Evolutionary conservation across 108 stramenopile genomes (phyloP).

Genomic region (Stephanodiscus triporus): DNA sequence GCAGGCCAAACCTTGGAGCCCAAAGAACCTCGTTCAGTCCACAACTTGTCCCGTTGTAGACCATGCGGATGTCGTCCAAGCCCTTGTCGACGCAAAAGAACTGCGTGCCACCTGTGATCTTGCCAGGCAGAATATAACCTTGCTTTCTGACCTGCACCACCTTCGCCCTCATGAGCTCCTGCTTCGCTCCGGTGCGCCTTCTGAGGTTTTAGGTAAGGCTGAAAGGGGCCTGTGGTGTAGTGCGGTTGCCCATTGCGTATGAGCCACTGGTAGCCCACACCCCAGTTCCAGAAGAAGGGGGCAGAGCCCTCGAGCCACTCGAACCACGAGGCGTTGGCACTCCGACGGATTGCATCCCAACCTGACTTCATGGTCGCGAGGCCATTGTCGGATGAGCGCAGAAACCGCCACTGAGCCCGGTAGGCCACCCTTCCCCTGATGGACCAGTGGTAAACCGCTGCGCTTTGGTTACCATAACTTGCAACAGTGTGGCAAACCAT

Average conservation of each 20-base stretch:
- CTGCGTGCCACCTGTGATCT: slow-evolving; percentile 5
- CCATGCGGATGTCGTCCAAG: slow-evolving; percentile 43
- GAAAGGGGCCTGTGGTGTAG: slow-evolving; percentile 3
- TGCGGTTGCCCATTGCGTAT: slow-evolving; percentile 31
- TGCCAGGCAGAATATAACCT: slow-evolving; percentile 14
- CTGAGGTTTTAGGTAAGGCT: background rate
- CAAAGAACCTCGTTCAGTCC: slow-evolving; percentile 51
- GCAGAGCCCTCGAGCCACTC: slow-evolving; percentile 47
- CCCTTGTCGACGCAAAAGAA: slow-evolving; percentile 55
- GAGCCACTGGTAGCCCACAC: background rate
- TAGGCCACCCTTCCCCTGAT: too few relatives aligned
- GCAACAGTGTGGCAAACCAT: too few relatives aligned
- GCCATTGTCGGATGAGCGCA: too few relatives aligned
- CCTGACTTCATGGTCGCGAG: background rate
- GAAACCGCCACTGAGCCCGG: too few relatives aligned
- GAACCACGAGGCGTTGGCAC: slow-evolving; percentile 29
- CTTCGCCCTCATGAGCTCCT: slow-evolving; percentile 5
- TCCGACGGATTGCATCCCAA: slow-evolving; percentile 18
- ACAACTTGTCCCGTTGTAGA: background rate
- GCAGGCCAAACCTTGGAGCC: slow-evolving; percentile 50
- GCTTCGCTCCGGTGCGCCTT: background rate
- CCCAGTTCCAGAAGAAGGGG: slow-evolving; percentile 53
- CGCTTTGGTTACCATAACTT: too few relatives aligned
- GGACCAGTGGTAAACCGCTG: too few relatives aligned
- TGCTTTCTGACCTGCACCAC: slow-evolving; percentile 16